Evolutionary conservation across 2,329 filamentous ascomycete species (phyloP).

Genomic region (Daldinia eschscholtzii): DNA sequence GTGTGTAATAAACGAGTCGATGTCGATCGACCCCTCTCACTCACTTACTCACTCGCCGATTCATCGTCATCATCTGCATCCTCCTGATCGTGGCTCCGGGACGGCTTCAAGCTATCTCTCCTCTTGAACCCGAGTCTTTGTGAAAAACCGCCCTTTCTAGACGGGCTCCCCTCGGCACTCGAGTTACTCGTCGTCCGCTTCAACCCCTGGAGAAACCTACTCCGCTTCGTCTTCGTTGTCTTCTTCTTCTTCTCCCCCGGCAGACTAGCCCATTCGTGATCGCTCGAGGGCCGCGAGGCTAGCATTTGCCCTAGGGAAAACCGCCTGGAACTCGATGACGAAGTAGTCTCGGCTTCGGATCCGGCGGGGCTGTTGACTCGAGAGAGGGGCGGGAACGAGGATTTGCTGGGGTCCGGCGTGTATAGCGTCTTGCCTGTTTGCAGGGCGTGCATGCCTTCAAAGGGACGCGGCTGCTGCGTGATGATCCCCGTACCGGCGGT

Average conservation of each 20-base stretch:
- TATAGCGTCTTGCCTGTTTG: slow-evolving; percentile 40
- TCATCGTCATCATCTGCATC: background rate
- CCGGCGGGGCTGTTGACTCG: too few relatives aligned
- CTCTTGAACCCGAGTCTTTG: background rate
- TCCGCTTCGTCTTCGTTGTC: background rate
- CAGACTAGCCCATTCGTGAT: too few relatives aligned
- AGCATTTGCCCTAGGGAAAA: too few relatives aligned
- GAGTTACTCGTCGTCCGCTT: background rate
- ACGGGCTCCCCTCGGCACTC: background rate
- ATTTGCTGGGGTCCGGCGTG: slow-evolving; percentile 13
- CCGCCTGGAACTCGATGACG: too few relatives aligned
- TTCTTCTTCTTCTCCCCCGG: too few relatives aligned
- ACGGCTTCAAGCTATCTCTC: background rate
- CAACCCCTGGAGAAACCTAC: background rate
- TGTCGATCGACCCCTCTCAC: background rate
- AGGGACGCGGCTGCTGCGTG: slow-evolving; percentile 21
- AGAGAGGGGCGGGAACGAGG: too few relatives aligned
- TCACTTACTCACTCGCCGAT: background rate
- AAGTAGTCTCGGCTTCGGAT: too few relatives aligned
- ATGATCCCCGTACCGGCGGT: background rate
- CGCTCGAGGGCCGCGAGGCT: too few relatives aligned
- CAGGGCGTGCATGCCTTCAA: slow-evolving; percentile 44
- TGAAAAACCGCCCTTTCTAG: background rate
- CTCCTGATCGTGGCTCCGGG: background rate
- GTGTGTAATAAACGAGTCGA: too few relatives aligned